Evolutionary conservation across 805 yeast genomes (phyloP).

Genomic region (Debaryomyces prosopidis): DNA sequence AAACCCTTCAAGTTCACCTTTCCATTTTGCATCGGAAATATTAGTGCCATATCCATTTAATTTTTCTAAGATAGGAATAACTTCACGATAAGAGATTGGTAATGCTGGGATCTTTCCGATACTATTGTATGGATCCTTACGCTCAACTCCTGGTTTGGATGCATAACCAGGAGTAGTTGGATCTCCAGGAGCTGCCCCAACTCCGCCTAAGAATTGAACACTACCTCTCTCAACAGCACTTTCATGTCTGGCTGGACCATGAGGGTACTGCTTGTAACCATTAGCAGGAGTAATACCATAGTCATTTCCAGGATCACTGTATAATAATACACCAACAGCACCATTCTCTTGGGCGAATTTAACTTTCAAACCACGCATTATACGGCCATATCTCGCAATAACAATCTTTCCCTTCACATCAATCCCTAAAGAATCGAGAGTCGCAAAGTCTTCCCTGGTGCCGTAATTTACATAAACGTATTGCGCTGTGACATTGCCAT

Average conservation of each 20-base stretch:
- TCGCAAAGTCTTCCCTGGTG: conserved; percentile 50
- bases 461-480: conserved; percentile 67
- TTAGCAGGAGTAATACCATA: conserved; percentile 52
- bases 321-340: conserved; percentile 60
- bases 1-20: conserved; percentile 41
- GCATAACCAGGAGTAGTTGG: conserved; percentile 78
- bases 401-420: conserved; percentile 57
- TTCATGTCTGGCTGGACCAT: conserved; percentile 67
- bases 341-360: conserved; percentile 63
- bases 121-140: conserved; percentile 33
- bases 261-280: conserved; percentile 59
- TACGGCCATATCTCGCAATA: conserved; percentile 52
- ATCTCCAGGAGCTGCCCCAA: conserved; percentile 62
- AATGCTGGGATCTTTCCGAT: conserved; percentile 43
- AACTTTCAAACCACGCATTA: conserved; percentile 57
- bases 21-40: conserved; percentile 31
- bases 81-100: conserved; percentile 46
- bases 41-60: conserved; percentile 40
- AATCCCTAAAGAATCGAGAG: conserved; percentile 39
- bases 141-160: conserved; percentile 44
- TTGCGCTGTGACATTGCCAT: conserved; percentile 56
- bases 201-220: conserved; percentile 54
- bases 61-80: conserved; percentile 39
- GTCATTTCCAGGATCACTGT: conserved; percentile 62
- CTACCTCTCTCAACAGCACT: conserved; percentile 63